phyloP scores from a whole-genome alignment of 305 asterid species.

The Fraxinus paxiana region DNA sequence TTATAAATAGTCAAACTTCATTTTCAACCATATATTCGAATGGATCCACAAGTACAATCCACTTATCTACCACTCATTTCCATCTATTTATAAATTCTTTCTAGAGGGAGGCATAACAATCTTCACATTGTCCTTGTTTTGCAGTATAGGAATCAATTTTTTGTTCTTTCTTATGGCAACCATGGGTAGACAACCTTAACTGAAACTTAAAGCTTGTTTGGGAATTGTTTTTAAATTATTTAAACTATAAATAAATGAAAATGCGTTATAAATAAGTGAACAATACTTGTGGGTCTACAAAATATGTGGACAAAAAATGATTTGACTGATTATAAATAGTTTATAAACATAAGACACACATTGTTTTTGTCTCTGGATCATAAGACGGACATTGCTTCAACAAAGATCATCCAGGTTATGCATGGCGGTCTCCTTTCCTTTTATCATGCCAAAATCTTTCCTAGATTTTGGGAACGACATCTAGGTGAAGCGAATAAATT shows the following conservation, averaged over 20 bases:
- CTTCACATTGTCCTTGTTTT: neutral
- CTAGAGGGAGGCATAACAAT: neutral
- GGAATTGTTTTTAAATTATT: too few species aligned
- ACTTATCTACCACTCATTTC: neutral
- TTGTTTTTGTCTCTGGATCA: too few species aligned
- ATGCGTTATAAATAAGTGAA: too few species aligned
- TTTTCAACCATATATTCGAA: too few species aligned
- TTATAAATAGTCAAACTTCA: neutral
- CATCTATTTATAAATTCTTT: neutral
- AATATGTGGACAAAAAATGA: too few species aligned
- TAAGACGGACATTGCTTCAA: too few species aligned
- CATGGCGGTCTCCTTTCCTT: too few species aligned
- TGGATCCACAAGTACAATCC: neutral
- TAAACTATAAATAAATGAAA: too few species aligned
- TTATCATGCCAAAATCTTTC: neutral
- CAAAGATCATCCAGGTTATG: too few species aligned
- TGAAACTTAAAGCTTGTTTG: neutral
- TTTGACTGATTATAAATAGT: too few species aligned
- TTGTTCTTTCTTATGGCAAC: neutral
- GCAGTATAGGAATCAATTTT: neutral
- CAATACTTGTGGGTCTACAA: too few species aligned
- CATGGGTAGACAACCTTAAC: neutral
- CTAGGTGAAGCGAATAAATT: neutral
- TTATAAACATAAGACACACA: too few species aligned
- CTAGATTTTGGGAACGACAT: neutral